phyloP scores from a whole-genome alignment of 202 grass and related monocot genomes.

The Schoenoplectus tabernaemontani region DNA sequence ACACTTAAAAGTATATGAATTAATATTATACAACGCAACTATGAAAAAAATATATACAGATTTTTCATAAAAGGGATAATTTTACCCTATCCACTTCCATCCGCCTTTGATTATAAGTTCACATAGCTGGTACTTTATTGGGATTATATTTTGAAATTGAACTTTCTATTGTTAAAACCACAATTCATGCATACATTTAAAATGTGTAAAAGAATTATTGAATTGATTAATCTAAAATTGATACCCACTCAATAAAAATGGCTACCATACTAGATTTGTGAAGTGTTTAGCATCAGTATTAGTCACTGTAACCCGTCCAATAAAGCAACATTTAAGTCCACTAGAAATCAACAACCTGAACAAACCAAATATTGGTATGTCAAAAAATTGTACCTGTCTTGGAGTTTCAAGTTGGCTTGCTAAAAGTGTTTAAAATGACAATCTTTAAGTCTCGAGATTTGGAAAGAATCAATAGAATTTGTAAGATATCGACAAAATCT shows the following conservation, averaged over 20 bases:
- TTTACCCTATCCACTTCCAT: too few species aligned
- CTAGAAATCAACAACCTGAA: not conserved
- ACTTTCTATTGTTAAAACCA: not conserved
- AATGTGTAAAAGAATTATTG: not conserved
- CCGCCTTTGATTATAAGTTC: too few species aligned
- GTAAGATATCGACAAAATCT: too few species aligned
- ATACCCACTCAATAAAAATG: not conserved
- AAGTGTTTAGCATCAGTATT: not conserved
- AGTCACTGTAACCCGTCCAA: not conserved
- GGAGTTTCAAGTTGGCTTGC: conserved; percentile 78
- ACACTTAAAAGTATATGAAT: too few species aligned
- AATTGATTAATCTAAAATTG: not conserved
- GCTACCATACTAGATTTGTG: conserved; percentile 10
- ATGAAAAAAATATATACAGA: too few species aligned
- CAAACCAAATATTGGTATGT: conserved; percentile 4
- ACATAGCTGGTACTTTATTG: too few species aligned
- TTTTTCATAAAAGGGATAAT: too few species aligned
- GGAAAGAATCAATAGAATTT: too few species aligned
- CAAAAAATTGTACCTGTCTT: conserved; percentile 43
- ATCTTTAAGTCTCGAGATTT: too few species aligned
- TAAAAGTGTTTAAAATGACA: too few species aligned
- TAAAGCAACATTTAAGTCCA: not conserved
- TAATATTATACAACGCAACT: too few species aligned
- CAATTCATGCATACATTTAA: not conserved
- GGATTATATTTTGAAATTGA: too few species aligned